A percentile compares a stretch with the other conserved stretches of the same genome.
Conservation (phyloP, 2,329 filamentous ascomycete genomes). For the Pseudogymnoascus sp. region DNA sequence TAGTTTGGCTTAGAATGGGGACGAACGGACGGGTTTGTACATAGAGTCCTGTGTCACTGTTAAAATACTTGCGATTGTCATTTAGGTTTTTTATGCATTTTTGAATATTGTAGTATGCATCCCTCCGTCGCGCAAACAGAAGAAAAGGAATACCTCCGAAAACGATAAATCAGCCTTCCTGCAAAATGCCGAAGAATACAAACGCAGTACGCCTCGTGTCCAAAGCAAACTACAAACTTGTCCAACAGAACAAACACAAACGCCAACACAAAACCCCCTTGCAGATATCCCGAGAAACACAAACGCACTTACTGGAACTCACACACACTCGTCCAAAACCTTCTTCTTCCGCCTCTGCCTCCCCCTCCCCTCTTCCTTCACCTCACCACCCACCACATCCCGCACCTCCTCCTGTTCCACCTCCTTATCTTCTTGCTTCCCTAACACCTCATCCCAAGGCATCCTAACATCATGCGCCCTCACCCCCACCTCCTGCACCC, state of each 20-base stretch:
- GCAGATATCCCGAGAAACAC: not conserved
- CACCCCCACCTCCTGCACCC: not conserved
- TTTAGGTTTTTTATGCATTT: not conserved
- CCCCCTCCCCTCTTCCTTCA: not conserved
- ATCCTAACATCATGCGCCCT: not conserved
- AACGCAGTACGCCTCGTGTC: not conserved
- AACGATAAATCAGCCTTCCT: not conserved
- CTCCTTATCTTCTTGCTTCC: not conserved
- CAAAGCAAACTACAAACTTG: not conserved
- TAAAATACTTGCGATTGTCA: not conserved
- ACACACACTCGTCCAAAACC: not conserved
- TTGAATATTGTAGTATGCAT: not conserved
- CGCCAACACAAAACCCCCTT: not conserved
- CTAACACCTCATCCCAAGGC: not conserved
- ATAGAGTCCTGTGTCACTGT: not conserved
- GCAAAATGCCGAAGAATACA: not conserved
- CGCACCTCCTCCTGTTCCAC: not conserved
- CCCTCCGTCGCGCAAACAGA: not conserved
- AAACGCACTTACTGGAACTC: not conserved
- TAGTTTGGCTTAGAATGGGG: not conserved
- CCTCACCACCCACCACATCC: not conserved
- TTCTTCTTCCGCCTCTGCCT: not conserved
- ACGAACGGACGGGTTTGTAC: not conserved
- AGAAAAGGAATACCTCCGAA: not conserved
- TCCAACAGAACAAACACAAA: not conserved